Evolutionary conservation across 768 basidiomycete genomes (phyloP).

Genomic region (Lactarius deliciosus): DNA sequence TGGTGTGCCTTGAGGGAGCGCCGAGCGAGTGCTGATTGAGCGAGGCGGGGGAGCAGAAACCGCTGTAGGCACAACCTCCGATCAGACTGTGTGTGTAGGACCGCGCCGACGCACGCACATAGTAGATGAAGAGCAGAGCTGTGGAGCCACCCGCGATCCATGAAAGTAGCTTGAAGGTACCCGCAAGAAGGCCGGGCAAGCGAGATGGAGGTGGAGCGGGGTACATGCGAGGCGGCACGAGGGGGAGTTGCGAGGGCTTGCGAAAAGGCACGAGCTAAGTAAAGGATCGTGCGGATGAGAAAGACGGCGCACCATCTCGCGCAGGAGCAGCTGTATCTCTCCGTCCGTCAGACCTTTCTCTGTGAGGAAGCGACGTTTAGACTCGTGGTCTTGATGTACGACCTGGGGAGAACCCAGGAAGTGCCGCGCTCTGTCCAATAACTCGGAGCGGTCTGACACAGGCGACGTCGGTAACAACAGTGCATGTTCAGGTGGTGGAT

Average conservation of each 20-base stretch:
- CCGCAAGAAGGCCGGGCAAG: slow-evolving; percentile 64
- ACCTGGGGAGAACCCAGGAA: slow-evolving; percentile 71
- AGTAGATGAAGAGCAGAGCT: slow-evolving; percentile 58
- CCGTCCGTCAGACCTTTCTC: slow-evolving; percentile 67
- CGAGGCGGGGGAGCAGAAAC: slow-evolving; percentile 65
- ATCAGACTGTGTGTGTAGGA: slow-evolving; percentile 2
- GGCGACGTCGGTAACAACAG: background rate
- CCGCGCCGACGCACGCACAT: slow-evolving; percentile 54
- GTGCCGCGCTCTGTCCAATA: slow-evolving; percentile 50
- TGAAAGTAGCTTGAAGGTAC: slow-evolving; percentile 54
- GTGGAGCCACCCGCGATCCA: slow-evolving; percentile 71
- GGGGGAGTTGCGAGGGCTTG: slow-evolving; percentile 41
- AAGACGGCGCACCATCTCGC: slow-evolving; percentile 48
- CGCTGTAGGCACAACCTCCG: slow-evolving; percentile 43
- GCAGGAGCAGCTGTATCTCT: slow-evolving; percentile 61
- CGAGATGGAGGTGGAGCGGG: slow-evolving; percentile 68
- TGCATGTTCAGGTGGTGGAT: slow-evolving; percentile 12
- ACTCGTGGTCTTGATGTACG: slow-evolving; percentile 50
- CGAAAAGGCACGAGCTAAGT: background rate
- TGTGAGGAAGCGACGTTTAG: slow-evolving; percentile 61
- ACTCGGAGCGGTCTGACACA: slow-evolving; percentile 27
- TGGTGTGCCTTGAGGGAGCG: slow-evolving; percentile 62
- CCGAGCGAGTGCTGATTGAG: slow-evolving; percentile 58
- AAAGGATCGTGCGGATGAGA: slow-evolving; percentile 28
- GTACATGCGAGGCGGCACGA: slow-evolving; percentile 70